Evolutionary conservation across 306 rosid genomes (phyloP).

Genomic region (Datisca glomerata): DNA sequence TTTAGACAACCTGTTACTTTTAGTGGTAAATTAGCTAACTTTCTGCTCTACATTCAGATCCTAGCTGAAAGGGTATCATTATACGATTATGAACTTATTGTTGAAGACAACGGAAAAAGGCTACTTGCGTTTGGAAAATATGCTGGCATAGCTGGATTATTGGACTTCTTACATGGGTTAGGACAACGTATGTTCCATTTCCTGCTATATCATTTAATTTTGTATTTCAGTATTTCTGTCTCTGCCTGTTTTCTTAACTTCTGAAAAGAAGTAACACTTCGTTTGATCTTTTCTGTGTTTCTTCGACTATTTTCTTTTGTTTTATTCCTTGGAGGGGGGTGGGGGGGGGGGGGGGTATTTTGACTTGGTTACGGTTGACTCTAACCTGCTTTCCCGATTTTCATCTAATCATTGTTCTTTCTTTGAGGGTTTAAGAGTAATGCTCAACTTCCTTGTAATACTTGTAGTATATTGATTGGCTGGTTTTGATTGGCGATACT

Average conservation of each 20-base stretch:
- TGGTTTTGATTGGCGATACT: too few relatives aligned
- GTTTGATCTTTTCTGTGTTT: too few relatives aligned
- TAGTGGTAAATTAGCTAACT: slow-evolving; percentile 5
- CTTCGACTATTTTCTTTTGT: too few relatives aligned
- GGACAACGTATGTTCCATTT: slow-evolving; percentile 58
- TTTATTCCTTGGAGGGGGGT: too few relatives aligned
- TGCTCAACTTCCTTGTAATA: too few relatives aligned
- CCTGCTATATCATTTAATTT: not conserved
- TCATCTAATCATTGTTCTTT: too few relatives aligned
- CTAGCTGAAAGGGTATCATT: slow-evolving; percentile 59
- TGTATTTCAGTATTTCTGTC: not conserved
- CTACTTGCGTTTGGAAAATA: slow-evolving; percentile 83
- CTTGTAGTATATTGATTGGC: too few relatives aligned
- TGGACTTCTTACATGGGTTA: slow-evolving; percentile 68
- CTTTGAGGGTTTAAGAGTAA: too few relatives aligned
- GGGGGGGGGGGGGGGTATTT: too few relatives aligned
- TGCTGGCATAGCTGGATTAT: slow-evolving; percentile 91
- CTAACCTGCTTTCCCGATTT: too few relatives aligned
- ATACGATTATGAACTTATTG: slow-evolving; percentile 84
- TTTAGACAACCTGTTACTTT: slow-evolving; percentile 6
- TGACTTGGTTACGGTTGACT: too few relatives aligned
- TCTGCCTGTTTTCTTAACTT: slow-evolving; percentile 3
- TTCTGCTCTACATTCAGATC: slow-evolving; percentile 28
- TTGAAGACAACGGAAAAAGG: slow-evolving; percentile 65
- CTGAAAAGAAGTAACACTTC: too few relatives aligned